phyloP scores from a whole-genome alignment of 2,329 filamentous ascomycete species.

The Penicillium sclerotiorum region DNA sequence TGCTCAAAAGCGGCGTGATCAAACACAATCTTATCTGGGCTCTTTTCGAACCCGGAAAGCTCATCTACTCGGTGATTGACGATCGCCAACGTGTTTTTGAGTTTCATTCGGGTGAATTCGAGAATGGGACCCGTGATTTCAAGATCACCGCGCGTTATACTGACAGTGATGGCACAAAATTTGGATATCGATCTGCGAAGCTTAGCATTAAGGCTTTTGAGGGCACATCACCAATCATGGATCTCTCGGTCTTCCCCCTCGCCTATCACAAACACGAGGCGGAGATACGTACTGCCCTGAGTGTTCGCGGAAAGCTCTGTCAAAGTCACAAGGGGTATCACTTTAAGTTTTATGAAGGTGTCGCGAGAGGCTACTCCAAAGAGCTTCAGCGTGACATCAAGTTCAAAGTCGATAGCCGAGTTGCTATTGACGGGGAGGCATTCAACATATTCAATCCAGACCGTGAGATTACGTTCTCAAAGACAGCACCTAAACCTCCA shows the following conservation, averaged over 20 bases:
- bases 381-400: conserved; percentile 12
- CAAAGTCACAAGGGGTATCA: conserved; percentile 32
- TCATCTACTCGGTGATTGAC: neutral
- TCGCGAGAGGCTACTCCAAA: conserved; percentile 38
- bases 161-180: neutral
- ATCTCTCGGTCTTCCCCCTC: neutral
- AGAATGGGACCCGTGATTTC: neutral
- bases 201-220: neutral
- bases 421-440: conserved; percentile 55
- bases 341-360: conserved; percentile 53
- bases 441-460: conserved; percentile 49
- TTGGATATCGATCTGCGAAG: neutral
- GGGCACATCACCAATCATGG: neutral
- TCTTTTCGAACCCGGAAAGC: neutral
- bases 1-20: neutral
- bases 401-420: conserved; percentile 44
- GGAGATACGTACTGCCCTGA: neutral
- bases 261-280: neutral
- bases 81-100: neutral
- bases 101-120: neutral
- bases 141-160: neutral
- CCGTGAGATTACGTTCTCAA: neutral
- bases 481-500: neutral
- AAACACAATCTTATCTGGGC: neutral
- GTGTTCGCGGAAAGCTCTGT: neutral